Evolutionary conservation across 164 flowering plant species (phyloP).

Genomic region (Pachysandra terminalis): DNA sequence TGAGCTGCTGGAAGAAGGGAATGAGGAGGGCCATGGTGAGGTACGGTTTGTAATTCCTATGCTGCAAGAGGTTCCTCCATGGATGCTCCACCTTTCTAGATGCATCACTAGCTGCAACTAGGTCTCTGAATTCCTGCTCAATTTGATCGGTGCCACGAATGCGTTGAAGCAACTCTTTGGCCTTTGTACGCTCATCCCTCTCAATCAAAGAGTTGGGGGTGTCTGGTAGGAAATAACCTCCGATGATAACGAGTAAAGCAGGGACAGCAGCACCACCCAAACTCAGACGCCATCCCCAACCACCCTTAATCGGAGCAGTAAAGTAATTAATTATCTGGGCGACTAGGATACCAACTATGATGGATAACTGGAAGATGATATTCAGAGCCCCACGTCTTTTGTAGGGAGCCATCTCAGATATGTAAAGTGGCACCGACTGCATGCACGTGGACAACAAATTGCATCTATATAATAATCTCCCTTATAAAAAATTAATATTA

Average conservation of each 20-base stretch:
- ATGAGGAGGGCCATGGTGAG: too few species aligned
- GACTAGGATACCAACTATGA: conserved; percentile 26
- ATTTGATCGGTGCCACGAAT: conserved; percentile 26
- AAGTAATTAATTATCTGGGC: conserved; percentile 29
- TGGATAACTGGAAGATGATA: conserved; percentile 30
- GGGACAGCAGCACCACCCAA: conserved; percentile 31
- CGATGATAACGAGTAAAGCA: conserved; percentile 26
- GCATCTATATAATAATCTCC: too few species aligned
- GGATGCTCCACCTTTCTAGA: conserved; percentile 4
- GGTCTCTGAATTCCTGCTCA: conserved; percentile 11
- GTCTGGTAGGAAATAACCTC: conserved; percentile 30
- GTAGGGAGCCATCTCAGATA: conserved; percentile 43
- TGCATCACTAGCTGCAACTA: conserved; percentile 23
- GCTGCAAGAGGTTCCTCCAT: too few species aligned
- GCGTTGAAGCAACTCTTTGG: conserved; percentile 17
- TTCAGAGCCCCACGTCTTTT: conserved; percentile 29
- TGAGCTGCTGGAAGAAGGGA: too few species aligned
- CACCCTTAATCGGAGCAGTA: conserved; percentile 27
- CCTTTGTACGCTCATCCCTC: conserved; percentile 13
- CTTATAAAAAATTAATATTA: too few species aligned
- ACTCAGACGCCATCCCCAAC: conserved; percentile 40
- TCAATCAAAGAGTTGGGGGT: conserved; percentile 36
- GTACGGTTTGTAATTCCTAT: too few species aligned
- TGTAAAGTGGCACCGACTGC: conserved; percentile 34
- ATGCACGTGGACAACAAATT: background rate